Conservation (phyloP, 2,329 filamentous ascomycete species). For the Diaporthe sp. region DNA sequence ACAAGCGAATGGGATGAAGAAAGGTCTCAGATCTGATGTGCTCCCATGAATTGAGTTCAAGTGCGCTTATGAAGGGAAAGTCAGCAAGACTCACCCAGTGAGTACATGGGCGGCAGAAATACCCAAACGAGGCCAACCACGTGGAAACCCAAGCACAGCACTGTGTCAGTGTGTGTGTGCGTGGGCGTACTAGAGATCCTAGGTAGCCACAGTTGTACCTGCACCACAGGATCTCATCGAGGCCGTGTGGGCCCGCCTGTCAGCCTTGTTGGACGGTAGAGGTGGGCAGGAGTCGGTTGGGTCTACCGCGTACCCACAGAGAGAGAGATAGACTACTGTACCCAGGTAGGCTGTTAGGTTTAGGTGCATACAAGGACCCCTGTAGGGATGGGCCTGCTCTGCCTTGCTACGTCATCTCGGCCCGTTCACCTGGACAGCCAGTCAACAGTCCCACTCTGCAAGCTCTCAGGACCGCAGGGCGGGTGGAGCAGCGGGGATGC, state of each 20-base stretch:
- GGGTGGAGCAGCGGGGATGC: constrained; percentile 27
- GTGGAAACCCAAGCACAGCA: background rate
- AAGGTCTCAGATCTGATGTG: background rate
- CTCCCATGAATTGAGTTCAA: background rate
- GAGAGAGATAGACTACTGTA: background rate
- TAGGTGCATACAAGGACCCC: background rate
- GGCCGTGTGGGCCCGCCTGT: background rate
- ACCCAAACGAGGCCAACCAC: background rate
- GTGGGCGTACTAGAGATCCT: too few species aligned
- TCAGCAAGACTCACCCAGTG: background rate
- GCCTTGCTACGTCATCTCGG: constrained; percentile 30
- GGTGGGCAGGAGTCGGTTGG: background rate
- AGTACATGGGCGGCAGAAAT: background rate
- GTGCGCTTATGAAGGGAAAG: background rate
- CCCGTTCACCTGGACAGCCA: constrained; percentile 39
- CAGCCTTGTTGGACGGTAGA: constrained; percentile 2
- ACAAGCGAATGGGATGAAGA: background rate
- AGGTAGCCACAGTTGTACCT: background rate
- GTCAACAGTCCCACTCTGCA: constrained; percentile 34
- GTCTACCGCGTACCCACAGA: background rate
- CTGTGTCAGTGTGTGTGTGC: background rate
- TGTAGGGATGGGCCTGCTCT: constrained; percentile 28
- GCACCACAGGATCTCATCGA: background rate
- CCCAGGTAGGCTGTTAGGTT: background rate
- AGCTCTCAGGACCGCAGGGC: constrained; percentile 7